A percentile compares a stretch with the other conserved stretches of the same genome.
Evolutionary conservation across 2,329 filamentous ascomycete species (phyloP).

Genomic region (Colletotrichum cereale): DNA sequence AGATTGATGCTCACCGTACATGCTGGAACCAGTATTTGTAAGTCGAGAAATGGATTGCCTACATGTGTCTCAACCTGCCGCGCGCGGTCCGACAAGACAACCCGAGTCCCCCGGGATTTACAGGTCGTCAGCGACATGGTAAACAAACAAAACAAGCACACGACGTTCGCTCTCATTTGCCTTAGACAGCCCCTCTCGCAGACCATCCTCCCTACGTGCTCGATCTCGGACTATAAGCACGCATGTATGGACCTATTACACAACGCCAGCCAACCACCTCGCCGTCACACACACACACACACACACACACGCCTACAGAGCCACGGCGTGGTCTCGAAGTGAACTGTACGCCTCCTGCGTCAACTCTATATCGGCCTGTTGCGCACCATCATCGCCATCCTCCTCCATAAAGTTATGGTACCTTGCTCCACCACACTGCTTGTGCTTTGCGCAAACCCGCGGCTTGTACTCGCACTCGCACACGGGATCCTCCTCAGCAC

Average conservation of each 20-base stretch:
- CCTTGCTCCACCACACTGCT: background rate
- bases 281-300: background rate
- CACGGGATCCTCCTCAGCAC: background rate
- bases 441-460: slow-evolving; percentile 9
- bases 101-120: background rate
- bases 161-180: slow-evolving; percentile 15
- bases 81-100: too few species aligned
- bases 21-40: too few species aligned
- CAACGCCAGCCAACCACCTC: background rate
- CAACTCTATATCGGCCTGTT: slow-evolving; percentile 20
- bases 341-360: slow-evolving; percentile 13
- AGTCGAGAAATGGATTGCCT: too few species aligned
- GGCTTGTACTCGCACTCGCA: slow-evolving; percentile 29
- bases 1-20: too few species aligned
- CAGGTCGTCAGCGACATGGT: slow-evolving; percentile 4
- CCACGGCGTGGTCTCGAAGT: slow-evolving; percentile 2
- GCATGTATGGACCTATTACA: background rate
- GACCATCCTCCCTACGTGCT: slow-evolving; percentile 1
- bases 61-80: too few species aligned
- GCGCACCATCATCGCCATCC: background rate
- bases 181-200: background rate
- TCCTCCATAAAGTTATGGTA: slow-evolving; percentile 33
- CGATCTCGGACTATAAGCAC: background rate
- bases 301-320: background rate
- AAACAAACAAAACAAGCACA: slow-evolving; percentile 26